Conservation (phyloP, 2,329 filamentous ascomycete species). For the Colletotrichum ledebouriae region DNA sequence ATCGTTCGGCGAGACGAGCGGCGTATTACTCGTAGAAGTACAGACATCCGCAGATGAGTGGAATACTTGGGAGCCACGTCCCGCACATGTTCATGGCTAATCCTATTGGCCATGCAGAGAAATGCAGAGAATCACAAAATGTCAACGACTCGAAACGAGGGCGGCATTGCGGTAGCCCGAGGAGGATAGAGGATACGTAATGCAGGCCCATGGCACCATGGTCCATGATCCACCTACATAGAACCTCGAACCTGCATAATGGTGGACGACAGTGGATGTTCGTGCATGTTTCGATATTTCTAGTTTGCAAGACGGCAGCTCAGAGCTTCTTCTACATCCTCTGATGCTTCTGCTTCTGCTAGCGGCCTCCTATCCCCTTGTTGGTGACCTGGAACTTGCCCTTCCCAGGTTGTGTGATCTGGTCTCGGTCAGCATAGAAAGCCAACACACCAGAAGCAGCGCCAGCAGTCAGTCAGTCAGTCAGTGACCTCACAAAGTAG, state of each 20-base stretch:
- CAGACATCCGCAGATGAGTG: neutral
- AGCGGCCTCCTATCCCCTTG: no score
- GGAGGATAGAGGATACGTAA: no score
- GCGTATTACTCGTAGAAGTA: neutral
- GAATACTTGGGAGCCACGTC: neutral
- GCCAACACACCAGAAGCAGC: no score
- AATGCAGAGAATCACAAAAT: slow-evolving; percentile 11
- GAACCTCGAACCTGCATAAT: slow-evolving; percentile 8
- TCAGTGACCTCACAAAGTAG: no score
- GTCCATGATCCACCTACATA: slow-evolving; percentile 21
- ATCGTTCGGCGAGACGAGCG: neutral
- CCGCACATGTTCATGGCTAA: neutral
- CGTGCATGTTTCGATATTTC: slow-evolving; percentile 8
- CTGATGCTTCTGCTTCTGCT: neutral
- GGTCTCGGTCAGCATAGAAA: neutral
- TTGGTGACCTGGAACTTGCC: neutral
- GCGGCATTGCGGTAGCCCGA: neutral
- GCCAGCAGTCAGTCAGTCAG: no score
- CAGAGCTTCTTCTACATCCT: neutral
- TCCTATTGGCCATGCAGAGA: neutral
- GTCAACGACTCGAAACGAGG: neutral
- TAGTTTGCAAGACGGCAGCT: neutral
- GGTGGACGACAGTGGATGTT: slow-evolving; percentile 19
- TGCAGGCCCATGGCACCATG: neutral
- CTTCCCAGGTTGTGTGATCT: neutral